Evolutionary conservation across 495 filamentous ascomycete species (phyloP), one percentile per base, ranked within the genome.

Genomic region (Aspergillus bridgeri): DNA sequence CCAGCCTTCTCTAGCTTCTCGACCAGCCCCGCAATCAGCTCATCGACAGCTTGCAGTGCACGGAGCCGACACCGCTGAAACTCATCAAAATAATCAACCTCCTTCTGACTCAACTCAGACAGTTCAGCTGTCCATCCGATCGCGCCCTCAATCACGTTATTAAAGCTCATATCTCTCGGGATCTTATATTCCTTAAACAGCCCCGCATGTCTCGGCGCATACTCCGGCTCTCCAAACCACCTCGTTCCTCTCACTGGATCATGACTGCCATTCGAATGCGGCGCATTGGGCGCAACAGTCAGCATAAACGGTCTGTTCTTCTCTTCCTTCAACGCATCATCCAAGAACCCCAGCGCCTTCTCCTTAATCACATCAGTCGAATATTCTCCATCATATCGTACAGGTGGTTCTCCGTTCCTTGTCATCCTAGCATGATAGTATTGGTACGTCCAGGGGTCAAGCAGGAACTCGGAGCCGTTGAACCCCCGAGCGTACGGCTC

Each of bases 361-460:
- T 78, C 63, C 13, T 78, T 65, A 6, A 88, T 67, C 3, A 90
- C 74, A 63, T 89, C 87, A 5, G 82, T 81, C 0, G 75, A 75
- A 66, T 89, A 82, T 25, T 80, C 64, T 6, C 82, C 82, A 42
- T 73, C 64, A 62, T 79, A 81, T 56, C 67, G 75, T 17, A 76
- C 71, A 5, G 83, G 83, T 0, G 64, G 48, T 23, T 78, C 78
- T 0, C 70, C 66, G 60, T 89, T 87, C 42, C 84, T 80, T 44
- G 84, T 81, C 65, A 81, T 83, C 17, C 71, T 79, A 6, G 80
- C 74, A 60, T 85, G 81, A 56, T 82, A 75, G 71, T 90, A 90
- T 43, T 73, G 72, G 67, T 90, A 90, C 4, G 87, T 90, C 62
- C 73, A 83, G 0, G 87, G 86, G 60, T 90, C 87, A 0, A 90